Percentiles rank a stretch among this genome's conserved stretches.
phyloP scores from a whole-genome alignment of 129 eudicot genomes.

The Lactuca saligna region DNA sequence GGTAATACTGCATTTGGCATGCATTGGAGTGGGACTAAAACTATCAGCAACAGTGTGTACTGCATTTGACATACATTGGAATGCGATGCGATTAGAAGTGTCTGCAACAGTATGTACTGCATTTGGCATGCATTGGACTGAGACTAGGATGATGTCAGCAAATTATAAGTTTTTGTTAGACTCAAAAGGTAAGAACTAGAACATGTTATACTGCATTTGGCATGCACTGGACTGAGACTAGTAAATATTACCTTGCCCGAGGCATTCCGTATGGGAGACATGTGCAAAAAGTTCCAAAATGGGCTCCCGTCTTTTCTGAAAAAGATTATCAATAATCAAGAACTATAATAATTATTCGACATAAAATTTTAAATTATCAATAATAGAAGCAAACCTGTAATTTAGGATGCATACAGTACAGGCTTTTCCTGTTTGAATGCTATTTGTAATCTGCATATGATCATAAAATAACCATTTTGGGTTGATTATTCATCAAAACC shows the following conservation, averaged over 20 bases:
- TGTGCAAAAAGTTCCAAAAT: constrained; percentile 78
- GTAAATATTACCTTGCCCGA: constrained; percentile 67
- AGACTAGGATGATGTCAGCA: no score
- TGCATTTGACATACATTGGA: no score
- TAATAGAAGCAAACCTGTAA: constrained; percentile 63
- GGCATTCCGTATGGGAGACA: constrained; percentile 85
- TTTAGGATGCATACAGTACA: constrained; percentile 77
- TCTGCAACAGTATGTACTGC: no score
- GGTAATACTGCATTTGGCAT: no score
- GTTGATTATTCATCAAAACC: background rate
- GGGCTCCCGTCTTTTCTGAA: constrained; percentile 74
- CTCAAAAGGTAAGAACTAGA: no score
- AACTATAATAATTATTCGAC: background rate
- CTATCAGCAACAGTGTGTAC: no score
- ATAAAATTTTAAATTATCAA: background rate
- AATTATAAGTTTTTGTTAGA: no score
- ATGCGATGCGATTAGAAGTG: no score
- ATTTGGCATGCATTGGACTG: no score
- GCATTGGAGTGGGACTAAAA: no score
- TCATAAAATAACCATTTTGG: background rate
- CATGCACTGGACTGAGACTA: no score
- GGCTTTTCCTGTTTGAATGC: constrained; percentile 48
- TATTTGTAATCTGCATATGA: constrained; percentile 62
- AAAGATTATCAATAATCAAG: background rate
- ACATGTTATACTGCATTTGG: no score